Evolutionary conservation across 371 early-diverging fungal species (phyloP), one percentile per base, ranked within the genome.

Genomic region (Mucor velutinosus): DNA sequence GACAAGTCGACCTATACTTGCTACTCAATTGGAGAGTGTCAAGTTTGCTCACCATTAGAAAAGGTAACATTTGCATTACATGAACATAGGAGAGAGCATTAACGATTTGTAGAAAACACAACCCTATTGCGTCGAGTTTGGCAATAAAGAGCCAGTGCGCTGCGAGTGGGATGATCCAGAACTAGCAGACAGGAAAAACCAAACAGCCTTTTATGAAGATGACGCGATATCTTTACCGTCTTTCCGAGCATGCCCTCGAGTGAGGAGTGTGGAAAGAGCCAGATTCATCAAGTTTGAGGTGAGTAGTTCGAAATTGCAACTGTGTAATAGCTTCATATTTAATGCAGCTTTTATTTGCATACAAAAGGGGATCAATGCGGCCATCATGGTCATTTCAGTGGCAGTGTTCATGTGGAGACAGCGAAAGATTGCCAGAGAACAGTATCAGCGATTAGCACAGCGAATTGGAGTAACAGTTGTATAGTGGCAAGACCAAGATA

Each of bases 111-210:
- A 83, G 83, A 83, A 83, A 83, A 79, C 83, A 17, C 65, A 70
- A 35, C 69, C 75, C 3, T 79, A 79, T 67, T 83, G 83, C 67
- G 58, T 60, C 43, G 76, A 79, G 23, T 83, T 71, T 64, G 83
- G 83, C 6, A 83, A 80, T 57, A 83, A 79, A 56, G 72, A 83
- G 62, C 74, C 76, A 17, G 74, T 83, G 14, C 76, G 73, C 10
- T 83, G 83, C 61, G 73, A 78, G 58, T 83, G 79, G 79, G 73
- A 80, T 47, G 81, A 80, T 37, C 75, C 80, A 14, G 78, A 76
- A 49, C 64, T 78, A 27, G 72, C 73, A 23, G 78, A 75, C 21
- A 69, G 57, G 25, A 70, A 71, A 23, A 75, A 76, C n/a, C 72
- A 78, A 37, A 78, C 76, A 3, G 51, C 65, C 1, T 49, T 74